A percentile compares a stretch with the other conserved stretches of the same genome.
Evolutionary conservation across 192 early-diverging fungal species (phyloP).

Genomic region (Tieghemiomyces parasiticus): DNA sequence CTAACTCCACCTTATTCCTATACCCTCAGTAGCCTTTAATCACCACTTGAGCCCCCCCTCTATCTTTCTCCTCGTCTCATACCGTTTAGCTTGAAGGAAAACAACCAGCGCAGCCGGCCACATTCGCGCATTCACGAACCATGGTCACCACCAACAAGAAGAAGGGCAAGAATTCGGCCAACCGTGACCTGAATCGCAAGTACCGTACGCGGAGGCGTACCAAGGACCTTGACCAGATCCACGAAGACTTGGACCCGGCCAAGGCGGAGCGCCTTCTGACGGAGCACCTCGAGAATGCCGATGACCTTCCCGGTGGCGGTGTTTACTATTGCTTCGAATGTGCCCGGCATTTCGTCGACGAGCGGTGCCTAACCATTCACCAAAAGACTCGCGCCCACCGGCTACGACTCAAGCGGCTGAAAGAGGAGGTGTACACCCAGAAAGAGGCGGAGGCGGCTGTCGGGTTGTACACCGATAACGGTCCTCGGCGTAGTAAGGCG

Average conservation of each 20-base stretch:
- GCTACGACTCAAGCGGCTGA: slow-evolving; percentile 64
- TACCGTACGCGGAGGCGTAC: slow-evolving; percentile 70
- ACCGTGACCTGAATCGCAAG: slow-evolving; percentile 62
- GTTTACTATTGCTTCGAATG: slow-evolving; percentile 83
- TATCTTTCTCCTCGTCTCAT: no score
- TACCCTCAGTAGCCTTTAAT: no score
- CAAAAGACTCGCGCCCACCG: slow-evolving; percentile 72
- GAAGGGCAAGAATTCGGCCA: slow-evolving; percentile 31
- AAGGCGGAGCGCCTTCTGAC: slow-evolving; percentile 19
- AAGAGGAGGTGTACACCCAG: slow-evolving; percentile 73
- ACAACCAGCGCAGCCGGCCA: background rate
- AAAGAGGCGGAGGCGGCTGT: slow-evolving; percentile 64
- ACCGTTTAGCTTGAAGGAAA: no score
- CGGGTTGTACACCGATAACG: slow-evolving; percentile 41
- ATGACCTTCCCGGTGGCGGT: slow-evolving; percentile 81
- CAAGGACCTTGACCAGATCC: slow-evolving; percentile 92
- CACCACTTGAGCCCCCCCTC: no score
- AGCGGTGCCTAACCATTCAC: slow-evolving; percentile 46
- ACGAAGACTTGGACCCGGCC: slow-evolving; percentile 68
- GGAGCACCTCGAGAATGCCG: slow-evolving; percentile 46
- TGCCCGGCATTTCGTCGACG: slow-evolving; percentile 56
- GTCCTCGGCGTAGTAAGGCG: background rate
- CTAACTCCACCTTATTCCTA: no score
- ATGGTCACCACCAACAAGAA: slow-evolving; percentile 24
- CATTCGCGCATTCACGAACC: slow-evolving; percentile 1